Evolutionary conservation across 257 asterid species (phyloP), one percentile per base, ranked within the genome.

Genomic region (Solanum piurae): DNA sequence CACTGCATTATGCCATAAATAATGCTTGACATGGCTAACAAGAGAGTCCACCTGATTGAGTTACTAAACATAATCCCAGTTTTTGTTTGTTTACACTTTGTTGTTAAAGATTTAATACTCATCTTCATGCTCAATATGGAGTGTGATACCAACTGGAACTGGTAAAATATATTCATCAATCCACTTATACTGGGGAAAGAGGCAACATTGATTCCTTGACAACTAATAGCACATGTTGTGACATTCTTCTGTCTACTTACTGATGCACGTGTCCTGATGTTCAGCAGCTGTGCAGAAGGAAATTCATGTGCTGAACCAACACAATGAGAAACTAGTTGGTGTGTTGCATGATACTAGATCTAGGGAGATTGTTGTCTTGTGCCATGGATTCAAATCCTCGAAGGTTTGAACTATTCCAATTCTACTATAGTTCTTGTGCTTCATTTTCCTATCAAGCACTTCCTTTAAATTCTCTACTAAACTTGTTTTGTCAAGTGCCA

Each of bases 341-440:
- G 52, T 90, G 37, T 88, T 92, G 89, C 91, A 92, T 83, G 93
- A 92, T 12, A 90, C 92, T 83, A 93, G 94, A 87, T 91, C 94
- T 52, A 58, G n/a, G 20, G 92, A 88, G 60, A 72, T 92, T 16
- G 94, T 89, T 25, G 87, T 92, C 72, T 87, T 92, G 82, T 92
- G 94, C 82, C 94, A 92, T 85, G 93, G 94, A 74, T 91, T 90
- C 86, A 86, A 86, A 84, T 90, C 92, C 79, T 62, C 93, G 5
- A 92, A 91, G 93, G 94, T 72, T 72, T 72, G 80, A 72, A 72
- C 16, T 18, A 9, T 33, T 72, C 7, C 44, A 25, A 2, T 31
- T 14, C 34, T 72, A 72, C 46, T 72, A 34, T 72, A 25, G 6
- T 72, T 72, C 44, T 72, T 72, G 16, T 33, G 14, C 44, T 72